Evolutionary conservation across 2,329 filamentous ascomycete genomes (phyloP).

Genomic region (Cercospora sojina): DNA sequence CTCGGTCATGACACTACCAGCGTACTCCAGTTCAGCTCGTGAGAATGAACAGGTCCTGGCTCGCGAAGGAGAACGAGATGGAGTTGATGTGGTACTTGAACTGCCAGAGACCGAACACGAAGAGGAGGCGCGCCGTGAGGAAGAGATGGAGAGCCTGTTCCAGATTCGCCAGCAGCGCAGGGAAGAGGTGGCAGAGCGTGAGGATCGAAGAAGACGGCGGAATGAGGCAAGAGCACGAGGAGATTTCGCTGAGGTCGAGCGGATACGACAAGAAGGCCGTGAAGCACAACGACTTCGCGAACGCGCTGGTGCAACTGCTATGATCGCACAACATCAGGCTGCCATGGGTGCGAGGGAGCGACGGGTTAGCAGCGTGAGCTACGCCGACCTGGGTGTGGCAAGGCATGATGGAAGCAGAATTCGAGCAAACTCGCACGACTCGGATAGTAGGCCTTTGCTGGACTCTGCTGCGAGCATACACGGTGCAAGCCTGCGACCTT

Average conservation of each 20-base stretch:
- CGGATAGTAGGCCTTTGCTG: conserved; percentile 68
- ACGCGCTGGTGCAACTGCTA: conserved; percentile 42
- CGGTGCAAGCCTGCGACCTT: conserved; percentile 32
- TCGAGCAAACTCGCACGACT: conserved; percentile 70
- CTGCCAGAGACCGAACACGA: conserved; percentile 77
- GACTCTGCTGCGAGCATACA: conserved; percentile 68
- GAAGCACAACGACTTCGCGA: conserved; percentile 49
- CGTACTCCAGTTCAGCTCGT: conserved; percentile 71
- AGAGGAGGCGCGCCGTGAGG: conserved; percentile 74
- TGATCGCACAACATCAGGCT: conserved; percentile 61
- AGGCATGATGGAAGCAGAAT: conserved; percentile 75
- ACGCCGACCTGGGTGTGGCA: conserved; percentile 72
- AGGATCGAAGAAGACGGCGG: conserved; percentile 68
- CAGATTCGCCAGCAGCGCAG: conserved; percentile 80
- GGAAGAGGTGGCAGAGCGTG: conserved; percentile 71
- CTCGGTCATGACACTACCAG: conserved; percentile 90
- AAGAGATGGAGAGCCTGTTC: conserved; percentile 90
- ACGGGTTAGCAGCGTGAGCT: conserved; percentile 72
- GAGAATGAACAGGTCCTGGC: conserved; percentile 80
- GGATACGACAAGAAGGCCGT: conserved; percentile 58
- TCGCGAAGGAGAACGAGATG: conserved; percentile 84
- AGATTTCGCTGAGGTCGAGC: conserved; percentile 67
- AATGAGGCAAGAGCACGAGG: conserved; percentile 70
- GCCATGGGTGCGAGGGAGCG: conserved; percentile 57
- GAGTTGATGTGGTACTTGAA: conserved; percentile 88